Conservation (phyloP, 345 rosid genomes). For the Lepidium africanum region DNA sequence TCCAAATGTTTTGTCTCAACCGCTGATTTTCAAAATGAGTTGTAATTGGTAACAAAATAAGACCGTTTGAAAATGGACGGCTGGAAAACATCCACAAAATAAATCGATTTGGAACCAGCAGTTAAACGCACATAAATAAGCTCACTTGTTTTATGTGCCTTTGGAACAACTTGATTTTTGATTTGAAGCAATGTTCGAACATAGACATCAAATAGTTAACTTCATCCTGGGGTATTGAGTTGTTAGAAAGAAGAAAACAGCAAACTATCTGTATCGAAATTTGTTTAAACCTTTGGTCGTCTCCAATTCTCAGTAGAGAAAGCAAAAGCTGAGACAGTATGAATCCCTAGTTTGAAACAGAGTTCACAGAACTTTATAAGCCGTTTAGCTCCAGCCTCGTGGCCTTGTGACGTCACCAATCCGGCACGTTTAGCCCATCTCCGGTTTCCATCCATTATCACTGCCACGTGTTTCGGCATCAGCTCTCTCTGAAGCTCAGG, state of each 20-base stretch:
- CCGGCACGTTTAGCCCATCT: slow-evolving; percentile 60
- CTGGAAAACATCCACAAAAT: no score
- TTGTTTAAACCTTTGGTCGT: slow-evolving; percentile 41
- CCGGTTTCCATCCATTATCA: slow-evolving; percentile 70
- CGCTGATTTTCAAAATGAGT: no score
- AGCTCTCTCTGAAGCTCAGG: slow-evolving; percentile 3
- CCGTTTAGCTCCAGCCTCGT: slow-evolving; percentile 47
- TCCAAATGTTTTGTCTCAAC: no score
- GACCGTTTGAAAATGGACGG: no score
- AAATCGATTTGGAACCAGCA: no score
- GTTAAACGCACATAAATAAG: no score
- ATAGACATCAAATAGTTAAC: slow-evolving; percentile 49
- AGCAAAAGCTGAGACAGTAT: slow-evolving; percentile 62
- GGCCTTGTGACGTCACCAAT: slow-evolving; percentile 38
- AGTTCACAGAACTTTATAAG: slow-evolving; percentile 34
- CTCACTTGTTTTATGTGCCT: slow-evolving; percentile 22
- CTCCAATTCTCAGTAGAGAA: slow-evolving; percentile 70
- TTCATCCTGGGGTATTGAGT: slow-evolving; percentile 35
- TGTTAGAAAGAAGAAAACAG: neutral
- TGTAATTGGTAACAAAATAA: neutral
- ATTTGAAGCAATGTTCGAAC: slow-evolving; percentile 32
- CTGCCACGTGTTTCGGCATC: slow-evolving; percentile 67
- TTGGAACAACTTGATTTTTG: slow-evolving; percentile 28
- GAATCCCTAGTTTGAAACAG: slow-evolving; percentile 40
- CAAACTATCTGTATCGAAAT: neutral